Percentiles rank a stretch among this genome's conserved stretches.
Evolutionary conservation across 2,329 filamentous ascomycete genomes (phyloP).

Genomic region (Fusarium sp.): DNA sequence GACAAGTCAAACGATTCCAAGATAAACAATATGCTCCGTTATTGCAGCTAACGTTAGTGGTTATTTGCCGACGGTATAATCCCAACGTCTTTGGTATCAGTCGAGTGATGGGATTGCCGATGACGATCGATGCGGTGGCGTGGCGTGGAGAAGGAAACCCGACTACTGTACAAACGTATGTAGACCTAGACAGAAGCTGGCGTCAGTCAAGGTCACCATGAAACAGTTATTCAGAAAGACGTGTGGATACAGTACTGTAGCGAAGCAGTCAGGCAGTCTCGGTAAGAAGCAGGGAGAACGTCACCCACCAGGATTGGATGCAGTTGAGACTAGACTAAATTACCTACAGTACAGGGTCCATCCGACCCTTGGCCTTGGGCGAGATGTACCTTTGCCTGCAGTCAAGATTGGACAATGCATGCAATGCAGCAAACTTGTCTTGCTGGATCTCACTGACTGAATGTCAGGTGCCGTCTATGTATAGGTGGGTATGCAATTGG

Average conservation of each 20-base stretch:
- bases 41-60: slow-evolving; percentile 9
- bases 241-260: not conserved
- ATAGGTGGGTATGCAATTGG: not conserved
- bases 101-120: slow-evolving; percentile 39
- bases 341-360: not conserved
- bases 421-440: slow-evolving; percentile 1
- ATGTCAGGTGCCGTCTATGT: not conserved
- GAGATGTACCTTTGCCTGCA: slow-evolving; percentile 6
- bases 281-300: slow-evolving; percentile 27
- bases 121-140: slow-evolving; percentile 45
- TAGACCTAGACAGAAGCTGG: slow-evolving; percentile 11
- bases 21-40: slow-evolving; percentile 9
- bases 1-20: slow-evolving; percentile 4
- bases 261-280: slow-evolving; percentile 14
- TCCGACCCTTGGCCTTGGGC: slow-evolving; percentile 15
- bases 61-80: slow-evolving; percentile 26
- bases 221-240: slow-evolving; percentile 32
- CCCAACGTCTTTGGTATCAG: slow-evolving; percentile 29
- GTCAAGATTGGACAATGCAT: slow-evolving; percentile 5
- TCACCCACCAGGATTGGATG: slow-evolving; percentile 21
- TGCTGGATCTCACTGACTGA: slow-evolving; percentile 1
- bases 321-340: not conserved
- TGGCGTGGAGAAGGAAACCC: slow-evolving; percentile 38
- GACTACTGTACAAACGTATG: slow-evolving; percentile 1
- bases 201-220: slow-evolving; percentile 31